Base-by-base conservation (phyloP, 495 filamentous ascomycete species). In the Penicillium tannophilum region DNA sequence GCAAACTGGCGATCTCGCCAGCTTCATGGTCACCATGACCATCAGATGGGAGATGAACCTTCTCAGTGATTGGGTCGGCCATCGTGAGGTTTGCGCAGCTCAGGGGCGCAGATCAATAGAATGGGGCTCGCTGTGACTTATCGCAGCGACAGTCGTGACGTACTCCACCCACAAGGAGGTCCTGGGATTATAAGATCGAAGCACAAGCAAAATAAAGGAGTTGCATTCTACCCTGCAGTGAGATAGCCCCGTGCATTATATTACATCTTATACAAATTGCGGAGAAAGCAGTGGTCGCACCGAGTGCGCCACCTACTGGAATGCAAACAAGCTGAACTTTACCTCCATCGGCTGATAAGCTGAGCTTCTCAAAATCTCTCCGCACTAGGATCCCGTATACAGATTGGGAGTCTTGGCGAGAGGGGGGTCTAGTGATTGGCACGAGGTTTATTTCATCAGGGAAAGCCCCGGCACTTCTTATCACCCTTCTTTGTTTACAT, bases 1-100 rank as follows among this genome's bases (percentile, higher is more conserved):
- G 54, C 3, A 58, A 30, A 14, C 51, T 59, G 48, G 59, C 35
- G 2, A 62, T 56, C 16, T 55, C 54, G 52, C 68, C 63, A 12
- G 55, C 43, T 41, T 69, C 63, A 20, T 61, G 61, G 26, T 65
- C 61, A 23, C 31, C 51, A 42, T 46, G 26, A 2, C 11, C 24
- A 43, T 44, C 36, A 1, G 23, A 7, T 5, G 51, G 44, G 20
- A 7, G 24, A 17, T 24, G 14, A 26, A 42, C 24, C 10, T 60
- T 57, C 35, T 63, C 58, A 48, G n/a, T 39, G 19, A 24, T 41
- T 12, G 3, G 5, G 6, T 23, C 26, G 4, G 28, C 28, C 47
- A 50, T 50, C 6, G 33, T 50, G 52, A 14, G 5, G 42, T 4
- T 28, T 45, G 31, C 28, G 28, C 12, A n/a, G 35, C 19, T n/a